Base-by-base conservation (phyloP, 2,329 filamentous ascomycete genomes). In the Claviceps sp. region DNA sequence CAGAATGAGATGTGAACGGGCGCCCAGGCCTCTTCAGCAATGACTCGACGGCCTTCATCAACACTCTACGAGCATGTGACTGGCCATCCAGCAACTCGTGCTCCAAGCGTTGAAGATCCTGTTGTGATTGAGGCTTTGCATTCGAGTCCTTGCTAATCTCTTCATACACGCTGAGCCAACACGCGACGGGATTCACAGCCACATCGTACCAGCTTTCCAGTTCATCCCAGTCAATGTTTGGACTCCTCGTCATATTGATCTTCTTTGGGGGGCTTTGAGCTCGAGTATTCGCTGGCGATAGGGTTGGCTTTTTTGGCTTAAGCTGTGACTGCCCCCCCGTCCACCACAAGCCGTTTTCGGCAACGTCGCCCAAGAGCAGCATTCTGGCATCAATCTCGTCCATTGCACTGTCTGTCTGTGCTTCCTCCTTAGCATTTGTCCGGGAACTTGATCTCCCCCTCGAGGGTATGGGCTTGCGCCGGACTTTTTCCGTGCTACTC, bases 271-370 rank as follows among this genome's bases (percentile, higher is more conserved):
- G 53, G 36, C 50, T 51, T 20, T 46, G 43, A 9, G 51, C 42
- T 30, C 51, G 48, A 44, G 30, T 34, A 34, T 37, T 37, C 4
- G 38, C 20, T 14, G 50, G 43, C 1, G 43, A 37, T 11, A 34
- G 9, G 4, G 24, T 18, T 6, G 48, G 40, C 37, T 42, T 52
- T 16, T 43, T 48, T 1, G 53, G n/a, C 16, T 40, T 5, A 11
- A 50, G 45, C 11, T 52, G 53, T 14, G 42, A 38, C 34, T 45
- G 54, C 6, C 75, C 75, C 1, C 84, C 85, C 47, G 84, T 82
- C 86, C 87, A 91, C 87, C 86, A 91, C 7, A 78, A 79, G 2
- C 85, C 87, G 61, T 93, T 93, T 62, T 93, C 87, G 1, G 83
- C 85, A 57, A 90, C 75, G 60, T 90, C 80, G 2, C 86, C 87